Conservation (phyloP, 163 green algal genomes). For the Volvox carteri region DNA sequence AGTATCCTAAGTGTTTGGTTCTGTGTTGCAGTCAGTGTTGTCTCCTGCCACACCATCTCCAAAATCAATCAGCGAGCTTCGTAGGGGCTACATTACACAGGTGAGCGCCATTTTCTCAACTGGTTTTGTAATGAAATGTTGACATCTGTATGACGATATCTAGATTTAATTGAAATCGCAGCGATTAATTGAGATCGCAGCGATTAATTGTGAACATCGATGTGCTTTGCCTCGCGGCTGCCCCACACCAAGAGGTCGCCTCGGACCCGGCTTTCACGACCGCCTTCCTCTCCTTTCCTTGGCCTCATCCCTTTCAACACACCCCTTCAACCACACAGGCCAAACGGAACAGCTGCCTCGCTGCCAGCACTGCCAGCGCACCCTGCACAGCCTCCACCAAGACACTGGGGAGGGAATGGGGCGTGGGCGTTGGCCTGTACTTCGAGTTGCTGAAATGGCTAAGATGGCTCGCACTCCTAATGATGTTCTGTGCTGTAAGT, state of each 20-base stretch:
- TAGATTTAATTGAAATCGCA: no score
- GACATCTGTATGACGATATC: no score
- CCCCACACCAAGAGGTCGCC: no score
- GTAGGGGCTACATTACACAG: conserved; percentile 11
- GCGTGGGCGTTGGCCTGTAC: conserved; percentile 35
- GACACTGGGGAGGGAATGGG: conserved; percentile 13
- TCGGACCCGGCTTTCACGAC: no score
- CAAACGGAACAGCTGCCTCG: neutral
- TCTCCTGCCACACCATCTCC: neutral
- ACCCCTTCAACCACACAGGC: conserved; percentile 2
- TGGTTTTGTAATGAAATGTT: no score
- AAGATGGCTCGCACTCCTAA: neutral
- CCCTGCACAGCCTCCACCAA: neutral
- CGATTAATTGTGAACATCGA: no score
- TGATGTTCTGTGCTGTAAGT: conserved; percentile 37
- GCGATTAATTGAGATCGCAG: no score
- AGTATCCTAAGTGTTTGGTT: neutral
- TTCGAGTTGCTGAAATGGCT: conserved; percentile 53
- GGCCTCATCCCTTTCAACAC: no score
- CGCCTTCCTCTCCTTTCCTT: no score
- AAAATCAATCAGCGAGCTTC: conserved; percentile 2
- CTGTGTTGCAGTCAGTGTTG: neutral
- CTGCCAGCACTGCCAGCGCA: neutral
- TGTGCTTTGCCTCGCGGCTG: no score
- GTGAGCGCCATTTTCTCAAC: neutral